These are phyloP conservation scores for Nyctanthes arbortristis DNA, from an alignment of 257 asterid genomes.

Conservation along the genomic window DNA sequence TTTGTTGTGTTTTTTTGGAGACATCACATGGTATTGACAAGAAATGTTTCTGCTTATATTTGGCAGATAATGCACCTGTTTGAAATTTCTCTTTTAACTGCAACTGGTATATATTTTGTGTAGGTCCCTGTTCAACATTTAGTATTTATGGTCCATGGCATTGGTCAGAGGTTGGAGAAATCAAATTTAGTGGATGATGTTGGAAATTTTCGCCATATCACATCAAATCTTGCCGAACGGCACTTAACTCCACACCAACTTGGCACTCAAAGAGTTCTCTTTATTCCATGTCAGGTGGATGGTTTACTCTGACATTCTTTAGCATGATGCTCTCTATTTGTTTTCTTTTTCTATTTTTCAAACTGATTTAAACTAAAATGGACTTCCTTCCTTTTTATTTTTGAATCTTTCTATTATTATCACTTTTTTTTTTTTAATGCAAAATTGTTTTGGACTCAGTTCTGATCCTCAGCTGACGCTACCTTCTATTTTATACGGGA, in stretches of 20 bases:
- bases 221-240: slow-evolving; percentile 74
- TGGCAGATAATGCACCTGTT: slow-evolving; percentile 13
- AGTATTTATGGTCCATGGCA: slow-evolving; percentile 97
- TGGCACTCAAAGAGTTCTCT: slow-evolving; percentile 84
- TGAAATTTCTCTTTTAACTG: background rate
- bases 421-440: background rate
- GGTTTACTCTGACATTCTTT: slow-evolving; percentile 12
- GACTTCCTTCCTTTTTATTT: too few relatives aligned
- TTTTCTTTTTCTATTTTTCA: background rate
- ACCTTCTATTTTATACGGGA: slow-evolving; percentile 1
- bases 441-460: background rate
- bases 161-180: slow-evolving; percentile 97
- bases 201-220: slow-evolving; percentile 70
- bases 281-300: slow-evolving; percentile 91
- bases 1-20: background rate
- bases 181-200: slow-evolving; percentile 98
- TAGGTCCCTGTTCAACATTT: slow-evolving; percentile 96
- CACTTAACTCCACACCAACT: slow-evolving; percentile 90
- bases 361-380: too few relatives aligned
- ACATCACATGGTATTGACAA: background rate
- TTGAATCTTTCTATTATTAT: too few relatives aligned
- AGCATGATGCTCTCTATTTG: slow-evolving; percentile 7
- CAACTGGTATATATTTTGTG: slow-evolving; percentile 24
- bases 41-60: slow-evolving; percentile 6
- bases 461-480: slow-evolving; percentile 7